phyloP scores from a whole-genome alignment of 441 rosid species.

The Lepidium campestre region DNA sequence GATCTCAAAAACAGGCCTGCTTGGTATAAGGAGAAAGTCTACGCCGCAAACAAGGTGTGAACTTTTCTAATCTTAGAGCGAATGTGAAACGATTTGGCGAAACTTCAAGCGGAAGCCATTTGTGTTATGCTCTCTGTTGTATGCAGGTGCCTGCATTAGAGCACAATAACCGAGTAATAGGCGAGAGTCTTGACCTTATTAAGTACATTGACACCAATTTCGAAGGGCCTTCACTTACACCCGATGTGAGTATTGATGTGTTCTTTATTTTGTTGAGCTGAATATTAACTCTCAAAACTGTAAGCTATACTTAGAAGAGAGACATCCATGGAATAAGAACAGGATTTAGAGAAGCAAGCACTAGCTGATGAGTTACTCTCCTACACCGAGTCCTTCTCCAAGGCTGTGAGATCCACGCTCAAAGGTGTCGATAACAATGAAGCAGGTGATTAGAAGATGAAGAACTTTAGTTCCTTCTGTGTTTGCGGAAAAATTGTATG shows the following conservation, averaged over 20 bases:
- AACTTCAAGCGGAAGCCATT: background rate
- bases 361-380: conserved; percentile 62
- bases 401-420: conserved; percentile 41
- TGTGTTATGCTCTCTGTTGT: background rate
- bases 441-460: conserved; percentile 38
- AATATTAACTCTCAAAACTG: background rate
- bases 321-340: background rate
- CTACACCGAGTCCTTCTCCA: conserved; percentile 43
- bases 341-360: conserved; percentile 65
- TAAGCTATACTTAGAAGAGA: background rate
- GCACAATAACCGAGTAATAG: conserved; percentile 56
- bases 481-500: background rate
- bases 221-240: conserved; percentile 72
- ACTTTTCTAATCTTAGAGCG: background rate
- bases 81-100: background rate
- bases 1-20: conserved; percentile 68
- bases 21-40: conserved; percentile 84
- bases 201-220: conserved; percentile 68
- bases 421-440: conserved; percentile 52
- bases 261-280: background rate
- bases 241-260: conserved; percentile 40
- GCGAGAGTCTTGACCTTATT: conserved; percentile 77
- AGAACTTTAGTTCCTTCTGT: background rate
- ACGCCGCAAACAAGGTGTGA: conserved; percentile 62
- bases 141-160: conserved; percentile 73